Evolutionary conservation across 441 rosid genomes (phyloP).

Genomic region (Sinapis alba): DNA sequence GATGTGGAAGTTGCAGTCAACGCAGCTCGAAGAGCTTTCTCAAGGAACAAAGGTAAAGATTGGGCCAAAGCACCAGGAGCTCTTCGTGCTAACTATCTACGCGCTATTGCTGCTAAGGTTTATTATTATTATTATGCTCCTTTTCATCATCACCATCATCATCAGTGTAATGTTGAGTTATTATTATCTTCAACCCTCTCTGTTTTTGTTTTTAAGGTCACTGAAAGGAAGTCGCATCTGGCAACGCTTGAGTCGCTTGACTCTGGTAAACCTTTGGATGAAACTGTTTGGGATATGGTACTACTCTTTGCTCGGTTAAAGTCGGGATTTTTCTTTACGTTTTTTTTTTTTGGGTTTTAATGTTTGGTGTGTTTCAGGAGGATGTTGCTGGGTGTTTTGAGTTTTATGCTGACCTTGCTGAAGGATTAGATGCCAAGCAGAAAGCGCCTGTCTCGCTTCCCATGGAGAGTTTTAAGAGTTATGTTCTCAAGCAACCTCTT

Average conservation of each 20-base stretch:
- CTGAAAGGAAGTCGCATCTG: conserved; percentile 66
- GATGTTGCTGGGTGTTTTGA: conserved; percentile 68
- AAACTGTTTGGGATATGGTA: conserved; percentile 95
- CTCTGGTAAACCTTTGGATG: conserved; percentile 90
- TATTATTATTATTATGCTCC: background rate
- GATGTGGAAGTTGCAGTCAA: conserved; percentile 93
- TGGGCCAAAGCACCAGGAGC: conserved; percentile 88
- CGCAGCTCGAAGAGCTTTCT: conserved; percentile 80
- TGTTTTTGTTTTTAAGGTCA: conserved; percentile 52
- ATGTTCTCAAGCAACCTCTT: conserved; percentile 91
- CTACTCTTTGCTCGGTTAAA: conserved; percentile 37
- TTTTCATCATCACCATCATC: background rate
- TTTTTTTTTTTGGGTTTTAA: conserved; percentile 9
- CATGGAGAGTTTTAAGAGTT: conserved; percentile 72
- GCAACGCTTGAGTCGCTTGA: conserved; percentile 89
- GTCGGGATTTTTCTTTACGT: background rate
- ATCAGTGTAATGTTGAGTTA: background rate
- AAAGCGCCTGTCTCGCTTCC: conserved; percentile 84
- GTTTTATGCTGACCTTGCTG: conserved; percentile 93
- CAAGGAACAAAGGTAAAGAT: conserved; percentile 77
- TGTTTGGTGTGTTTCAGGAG: conserved; percentile 19
- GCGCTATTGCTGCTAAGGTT: conserved; percentile 96
- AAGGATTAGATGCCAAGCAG: conserved; percentile 90
- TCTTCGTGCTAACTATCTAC: conserved; percentile 81
- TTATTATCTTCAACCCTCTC: background rate